Conservation (phyloP, 345 rosid species). For the Luvunga scandens region DNA sequence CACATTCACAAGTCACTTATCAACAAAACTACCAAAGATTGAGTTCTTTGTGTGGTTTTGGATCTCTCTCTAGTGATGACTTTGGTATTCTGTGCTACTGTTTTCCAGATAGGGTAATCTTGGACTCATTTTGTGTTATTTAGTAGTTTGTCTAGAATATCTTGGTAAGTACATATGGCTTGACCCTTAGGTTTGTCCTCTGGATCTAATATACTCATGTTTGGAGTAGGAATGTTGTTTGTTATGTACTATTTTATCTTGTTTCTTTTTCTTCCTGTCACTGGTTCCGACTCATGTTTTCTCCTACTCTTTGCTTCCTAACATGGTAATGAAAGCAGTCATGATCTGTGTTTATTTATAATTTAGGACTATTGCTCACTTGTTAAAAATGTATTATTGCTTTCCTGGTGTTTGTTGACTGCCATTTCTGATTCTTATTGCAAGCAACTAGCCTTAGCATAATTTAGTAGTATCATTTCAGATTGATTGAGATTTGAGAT, state of each 20-base stretch:
- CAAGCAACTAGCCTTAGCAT: background rate
- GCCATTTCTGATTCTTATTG: background rate
- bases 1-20: constrained; percentile 91
- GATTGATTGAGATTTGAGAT: too few relatives aligned
- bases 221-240: constrained; percentile 5
- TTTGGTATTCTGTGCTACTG: constrained; percentile 10
- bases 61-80: background rate
- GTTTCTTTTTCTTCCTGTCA: background rate
- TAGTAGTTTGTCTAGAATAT: background rate
- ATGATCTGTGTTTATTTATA: background rate
- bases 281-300: background rate
- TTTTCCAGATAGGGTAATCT: constrained; percentile 11
- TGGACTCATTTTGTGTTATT: constrained; percentile 9
- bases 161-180: constrained; percentile 21
- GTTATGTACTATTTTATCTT: background rate
- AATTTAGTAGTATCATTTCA: background rate
- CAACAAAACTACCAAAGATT: constrained; percentile 76
- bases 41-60: constrained; percentile 10
- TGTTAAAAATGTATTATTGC: background rate
- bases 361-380: background rate
- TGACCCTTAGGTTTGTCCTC: constrained; percentile 21
- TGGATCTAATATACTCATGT: constrained; percentile 6
- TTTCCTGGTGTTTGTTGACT: background rate
- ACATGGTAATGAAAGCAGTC: background rate
- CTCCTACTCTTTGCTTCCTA: background rate